These are phyloP conservation scores for Verticillium albo-atrum DNA, from an alignment of 2,329 filamentous ascomycete species.

Conservation along the genomic window DNA sequence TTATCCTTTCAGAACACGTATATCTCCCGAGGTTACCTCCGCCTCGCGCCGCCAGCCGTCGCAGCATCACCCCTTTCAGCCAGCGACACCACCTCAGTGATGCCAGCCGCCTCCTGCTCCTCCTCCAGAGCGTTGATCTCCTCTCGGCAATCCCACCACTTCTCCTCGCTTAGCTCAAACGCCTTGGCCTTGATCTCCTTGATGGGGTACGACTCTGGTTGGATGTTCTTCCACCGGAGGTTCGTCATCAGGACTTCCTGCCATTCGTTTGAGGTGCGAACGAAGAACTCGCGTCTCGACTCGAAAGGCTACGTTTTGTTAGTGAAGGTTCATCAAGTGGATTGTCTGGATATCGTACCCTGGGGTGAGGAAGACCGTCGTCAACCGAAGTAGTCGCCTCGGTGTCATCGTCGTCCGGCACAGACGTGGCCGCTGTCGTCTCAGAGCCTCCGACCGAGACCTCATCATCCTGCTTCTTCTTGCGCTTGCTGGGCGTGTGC, in stretches of 20 bases:
- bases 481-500: slow-evolving; percentile 50
- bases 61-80: slow-evolving; percentile 63
- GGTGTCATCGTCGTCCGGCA: slow-evolving; percentile 39
- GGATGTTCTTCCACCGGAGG: slow-evolving; percentile 62
- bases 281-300: slow-evolving; percentile 85
- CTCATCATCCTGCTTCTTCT: slow-evolving; percentile 48
- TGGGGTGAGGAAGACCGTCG: slow-evolving; percentile 70
- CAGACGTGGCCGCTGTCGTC: slow-evolving; percentile 19
- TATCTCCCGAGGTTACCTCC: slow-evolving; percentile 6
- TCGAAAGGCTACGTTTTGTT: slow-evolving; percentile 70
- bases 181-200: slow-evolving; percentile 93
- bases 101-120: slow-evolving; percentile 92
- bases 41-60: slow-evolving; percentile 30
- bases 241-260: slow-evolving; percentile 79
- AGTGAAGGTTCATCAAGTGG: neutral
- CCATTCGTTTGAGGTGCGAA: slow-evolving; percentile 83
- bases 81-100: slow-evolving; percentile 88
- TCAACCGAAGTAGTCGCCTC: slow-evolving; percentile 52
- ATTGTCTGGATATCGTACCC: slow-evolving; percentile 31
- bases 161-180: slow-evolving; percentile 88
- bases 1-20: neutral
- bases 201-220: slow-evolving; percentile 64
- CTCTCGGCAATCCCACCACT: slow-evolving; percentile 98
- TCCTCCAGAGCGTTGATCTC: slow-evolving; percentile 89
- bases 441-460: slow-evolving; percentile 16